Evolutionary conservation across 2,329 filamentous ascomycete species (phyloP), one percentile per base, ranked within the genome.

Genomic region (Pseudopithomyces maydicus): DNA sequence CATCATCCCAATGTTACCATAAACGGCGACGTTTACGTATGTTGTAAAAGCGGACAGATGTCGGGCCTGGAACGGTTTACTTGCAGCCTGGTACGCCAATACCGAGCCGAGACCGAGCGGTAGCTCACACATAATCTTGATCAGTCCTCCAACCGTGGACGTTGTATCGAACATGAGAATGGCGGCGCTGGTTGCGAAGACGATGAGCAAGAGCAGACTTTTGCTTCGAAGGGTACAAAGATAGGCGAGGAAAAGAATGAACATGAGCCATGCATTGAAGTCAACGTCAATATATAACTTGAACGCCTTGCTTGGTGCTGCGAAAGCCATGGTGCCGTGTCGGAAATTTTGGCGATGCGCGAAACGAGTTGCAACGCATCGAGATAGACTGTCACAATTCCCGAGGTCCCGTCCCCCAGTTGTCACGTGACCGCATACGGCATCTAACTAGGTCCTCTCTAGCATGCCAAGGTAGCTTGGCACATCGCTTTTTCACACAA

Each of bases 1-100:
- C 42, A 45, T 45, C 42, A 45, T 45, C 20, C 17, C 42, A 26
- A 45, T 45, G 7, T 45, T 45, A 15, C 42, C 42, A n/a, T 45
- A 45, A 2, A 45, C 42, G 19, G 42, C 42, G 15, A 45, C 6
- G 17, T 45, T 45, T 8, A 45, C 42, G 20, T 45, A 45, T 10
- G 42, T 45, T 22, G 42, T 45, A 8, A 45, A 45, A 8, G 42
- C 17, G 17, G n/a, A 23, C 6, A 45, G 42, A 23, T 45, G 29
- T 8, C 42, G 10, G 6, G n/a, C 20, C n/a, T 45, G 42, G 19
- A 45, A 45, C 8, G 42, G 20, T 20, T 22, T 22, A 23, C 29
- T 45, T 3, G 39, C 22, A 22, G 22, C 15, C 39, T 45, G 42
- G 42, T 26, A 45, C 15, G 20, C 20, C 15, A 45, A 23, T 20